phyloP scores from a whole-genome alignment of 2,329 filamentous ascomycete species.

The Knoxdaviesia capensis region DNA sequence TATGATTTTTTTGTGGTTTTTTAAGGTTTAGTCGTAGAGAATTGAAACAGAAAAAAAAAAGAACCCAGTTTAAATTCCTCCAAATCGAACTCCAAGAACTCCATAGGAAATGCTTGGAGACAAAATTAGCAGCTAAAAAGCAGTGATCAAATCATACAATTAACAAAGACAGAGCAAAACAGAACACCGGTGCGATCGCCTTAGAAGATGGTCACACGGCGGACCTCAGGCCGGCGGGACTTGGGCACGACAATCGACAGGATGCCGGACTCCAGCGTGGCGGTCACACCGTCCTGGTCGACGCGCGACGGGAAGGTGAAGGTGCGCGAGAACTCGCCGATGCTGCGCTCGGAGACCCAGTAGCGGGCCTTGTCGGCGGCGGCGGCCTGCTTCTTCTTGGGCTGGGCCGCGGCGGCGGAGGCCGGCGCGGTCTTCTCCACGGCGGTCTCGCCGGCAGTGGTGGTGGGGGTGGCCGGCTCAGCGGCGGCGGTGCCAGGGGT shows the following conservation, averaged over 20 bases:
- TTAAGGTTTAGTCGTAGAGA: too few species aligned
- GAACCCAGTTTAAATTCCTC: too few species aligned
- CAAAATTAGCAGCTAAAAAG: background rate
- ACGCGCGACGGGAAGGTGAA: constrained; percentile 48
- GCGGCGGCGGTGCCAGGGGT: constrained; percentile 5
- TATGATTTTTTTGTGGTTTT: too few species aligned
- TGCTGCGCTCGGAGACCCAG: constrained; percentile 48
- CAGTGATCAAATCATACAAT: background rate
- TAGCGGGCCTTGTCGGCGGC: constrained; percentile 32
- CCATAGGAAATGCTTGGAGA: background rate
- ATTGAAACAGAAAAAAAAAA: too few species aligned
- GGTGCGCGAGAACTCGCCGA: constrained; percentile 46
- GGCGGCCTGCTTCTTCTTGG: constrained; percentile 9
- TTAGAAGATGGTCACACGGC: constrained; percentile 35
- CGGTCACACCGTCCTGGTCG: constrained; percentile 39
- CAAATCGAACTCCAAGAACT: too few species aligned
- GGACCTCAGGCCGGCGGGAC: constrained; percentile 34
- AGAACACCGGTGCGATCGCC: background rate
- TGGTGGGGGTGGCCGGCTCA: constrained; percentile 7
- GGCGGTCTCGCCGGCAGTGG: constrained; percentile 7
- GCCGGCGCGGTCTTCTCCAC: constrained; percentile 2
- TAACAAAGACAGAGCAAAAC: background rate
- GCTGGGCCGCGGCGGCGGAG: constrained; percentile 2
- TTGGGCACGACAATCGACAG: constrained; percentile 46
- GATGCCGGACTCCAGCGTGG: constrained; percentile 44